A percentile compares a stretch with the other conserved stretches of the same genome.
phyloP scores from a whole-genome alignment of 2,329 filamentous ascomycete genomes.

The Hansfordia pulvinata region DNA sequence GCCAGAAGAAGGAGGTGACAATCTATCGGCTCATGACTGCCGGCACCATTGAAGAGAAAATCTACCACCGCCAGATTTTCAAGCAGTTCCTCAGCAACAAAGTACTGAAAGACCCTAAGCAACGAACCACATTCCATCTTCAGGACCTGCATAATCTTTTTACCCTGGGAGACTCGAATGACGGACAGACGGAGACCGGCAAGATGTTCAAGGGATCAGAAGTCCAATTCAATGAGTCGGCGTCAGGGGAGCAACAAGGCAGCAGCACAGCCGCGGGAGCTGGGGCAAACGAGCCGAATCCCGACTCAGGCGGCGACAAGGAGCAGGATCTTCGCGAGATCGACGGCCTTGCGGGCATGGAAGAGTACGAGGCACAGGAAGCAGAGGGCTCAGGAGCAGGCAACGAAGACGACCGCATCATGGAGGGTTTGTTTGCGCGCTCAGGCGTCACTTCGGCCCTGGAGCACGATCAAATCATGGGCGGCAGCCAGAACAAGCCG shows the following conservation, averaged over 20 bases:
- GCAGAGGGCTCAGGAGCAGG: too few species aligned
- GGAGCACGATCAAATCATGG: slow-evolving; percentile 85
- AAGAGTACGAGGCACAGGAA: slow-evolving; percentile 18
- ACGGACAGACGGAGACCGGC: slow-evolving; percentile 68
- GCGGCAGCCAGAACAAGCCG: slow-evolving; percentile 55
- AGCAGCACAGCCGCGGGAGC: slow-evolving; percentile 3
- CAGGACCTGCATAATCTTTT: slow-evolving; percentile 89
- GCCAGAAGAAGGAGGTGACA: slow-evolving; percentile 87
- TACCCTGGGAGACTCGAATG: slow-evolving; percentile 54
- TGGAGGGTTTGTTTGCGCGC: slow-evolving; percentile 79
- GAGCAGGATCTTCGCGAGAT: slow-evolving; percentile 18
- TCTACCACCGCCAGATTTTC: slow-evolving; percentile 96
- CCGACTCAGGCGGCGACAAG: slow-evolving; percentile 9
- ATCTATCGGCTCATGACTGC: slow-evolving; percentile 98
- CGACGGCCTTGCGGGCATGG: slow-evolving; percentile 15
- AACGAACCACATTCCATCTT: slow-evolving; percentile 80
- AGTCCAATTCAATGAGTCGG: slow-evolving; percentile 39
- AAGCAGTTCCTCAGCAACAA: slow-evolving; percentile 98
- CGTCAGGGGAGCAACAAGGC: slow-evolving; percentile 3
- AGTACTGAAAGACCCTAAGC: slow-evolving; percentile 85
- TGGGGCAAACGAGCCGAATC: slow-evolving; percentile 4
- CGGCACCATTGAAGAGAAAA: slow-evolving; percentile 97
- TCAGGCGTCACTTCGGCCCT: slow-evolving; percentile 82
- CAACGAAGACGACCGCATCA: slow-evolving; percentile 57
- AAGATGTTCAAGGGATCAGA: slow-evolving; percentile 81